Base-by-base conservation (phyloP, 306 rosid genomes). In the Mimosa bimucronata region DNA sequence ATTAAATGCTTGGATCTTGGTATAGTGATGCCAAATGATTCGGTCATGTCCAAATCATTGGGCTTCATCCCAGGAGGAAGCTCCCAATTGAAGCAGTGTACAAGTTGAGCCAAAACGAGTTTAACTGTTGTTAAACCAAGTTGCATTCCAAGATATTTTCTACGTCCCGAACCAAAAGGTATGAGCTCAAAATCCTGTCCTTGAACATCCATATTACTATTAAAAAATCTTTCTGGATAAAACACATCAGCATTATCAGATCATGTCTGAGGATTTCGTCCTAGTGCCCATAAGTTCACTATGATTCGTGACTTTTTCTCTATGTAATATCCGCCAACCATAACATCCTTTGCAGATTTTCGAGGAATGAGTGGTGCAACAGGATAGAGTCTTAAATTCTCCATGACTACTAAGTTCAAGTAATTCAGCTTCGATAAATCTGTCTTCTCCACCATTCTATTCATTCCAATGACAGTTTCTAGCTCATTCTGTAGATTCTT, bases 51-150 rank as follows among this genome's bases (percentile, higher is more conserved):
- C 66, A 88, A 23, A n/a, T 75, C 74, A 14, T 15, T 7, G 34
- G 84, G 84, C 12, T 0, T 18, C 19, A 76, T 30, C 10, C 67
- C 79, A 9, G 3, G 0, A 0, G 81, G 83, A 31, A 88, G 86
- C 25, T 85, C 79, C 89, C 89, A 85, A 18, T 79, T 46, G 37
- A 85, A 85, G 75, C 80, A 85, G 9, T 84, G 90, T 40, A 80
- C 79, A 19, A 87, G 69, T 9, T 85, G 91, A 4, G 88, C 87
- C 4, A 88, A 0, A 0, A 82, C 41, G 6, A 77, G 9, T 44
- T 52, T 69, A 19, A 65, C 76, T 0, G 58, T 21, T 5, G 52
- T 37, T 2, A 85, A 41, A 7, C 87, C 91, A 15, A 83, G 3
- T 5, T 83, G 83, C 55, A 85, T 21, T 19, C 87, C 87, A 0